Base-by-base conservation (phyloP, 2,329 filamentous ascomycete genomes). In the Dryadomyces sulphureus region DNA sequence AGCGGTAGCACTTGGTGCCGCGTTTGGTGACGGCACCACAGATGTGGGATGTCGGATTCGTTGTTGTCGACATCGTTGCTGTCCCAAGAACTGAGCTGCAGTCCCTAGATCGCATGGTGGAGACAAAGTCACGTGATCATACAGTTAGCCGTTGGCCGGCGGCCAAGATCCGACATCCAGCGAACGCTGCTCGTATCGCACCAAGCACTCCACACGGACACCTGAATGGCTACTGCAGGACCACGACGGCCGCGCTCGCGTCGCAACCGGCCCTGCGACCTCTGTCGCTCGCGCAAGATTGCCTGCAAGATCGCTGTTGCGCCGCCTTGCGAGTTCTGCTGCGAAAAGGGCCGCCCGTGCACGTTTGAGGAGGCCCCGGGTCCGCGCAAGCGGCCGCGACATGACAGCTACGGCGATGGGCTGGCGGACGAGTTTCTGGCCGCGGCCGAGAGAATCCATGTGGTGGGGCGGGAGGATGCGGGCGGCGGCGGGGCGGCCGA, bases 211-310 rank as follows among this genome's bases (percentile, higher is more conserved):
- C 7, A 14, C 27, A 32, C 11, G 27, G 9, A 32, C 27, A 5
- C 27, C 16, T 9, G 27, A 4, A 32, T 32, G 27, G 27, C 27
- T 32, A 32, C 27, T 14, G 16, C 11, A 9, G 34, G 34, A 16
- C 34, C 34, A n/a, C 34, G 34, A 16, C 34, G 16, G 34, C 34
- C 34, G n/a, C 34, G 34, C 16, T 40, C 36, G 3, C 36, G 46
- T 17, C 46, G 46, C 12, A 47, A 47, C 22, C 35, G 46, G 11
- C 46, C 46, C 20, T 47, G 46, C 25, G 46, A 47, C 17, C n/a
- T 44, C 11, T 47, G 46, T 22, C 35, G 46, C 17, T 19, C 38
- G 11, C 41, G 46, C 24, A 47, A 47, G 41, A 41, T 43, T 9
- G 46, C 46, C 25, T 47, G 46, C 38, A 38, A 35, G 16, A 47